Percentiles rank a stretch among this genome's conserved stretches.
These are phyloP conservation scores for Pythium aristosporum DNA, from an alignment of 352 stramenopile species.

Conservation along the genomic window DNA sequence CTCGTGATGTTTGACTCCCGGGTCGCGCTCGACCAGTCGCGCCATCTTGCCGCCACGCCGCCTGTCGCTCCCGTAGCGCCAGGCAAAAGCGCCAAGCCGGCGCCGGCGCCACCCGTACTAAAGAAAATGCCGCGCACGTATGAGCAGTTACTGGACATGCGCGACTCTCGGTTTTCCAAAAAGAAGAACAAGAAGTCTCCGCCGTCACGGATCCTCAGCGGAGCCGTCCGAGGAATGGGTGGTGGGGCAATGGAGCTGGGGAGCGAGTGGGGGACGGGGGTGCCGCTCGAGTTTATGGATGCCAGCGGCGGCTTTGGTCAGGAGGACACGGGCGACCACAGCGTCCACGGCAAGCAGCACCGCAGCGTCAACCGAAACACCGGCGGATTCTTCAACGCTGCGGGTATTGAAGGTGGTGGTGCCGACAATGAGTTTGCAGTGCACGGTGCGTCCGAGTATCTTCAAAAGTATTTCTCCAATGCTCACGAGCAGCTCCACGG, in stretches of 20 bases:
- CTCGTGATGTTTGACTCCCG: constrained; percentile 84
- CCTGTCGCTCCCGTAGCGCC: constrained; percentile 46
- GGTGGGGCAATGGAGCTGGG: constrained; percentile 33
- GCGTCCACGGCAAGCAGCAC: constrained; percentile 14
- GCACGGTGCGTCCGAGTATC: constrained; percentile 68
- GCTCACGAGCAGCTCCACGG: constrained; percentile 68
- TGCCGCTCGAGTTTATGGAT: constrained; percentile 18
- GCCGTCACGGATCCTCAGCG: constrained; percentile 21
- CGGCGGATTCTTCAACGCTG: constrained; percentile 38
- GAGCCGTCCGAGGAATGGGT: background rate
- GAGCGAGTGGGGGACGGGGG: constrained; percentile 1
- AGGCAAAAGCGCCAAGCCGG: constrained; percentile 48
- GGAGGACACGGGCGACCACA: constrained; percentile 19
- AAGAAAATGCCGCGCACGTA: constrained; percentile 76
- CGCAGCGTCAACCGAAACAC: constrained; percentile 5
- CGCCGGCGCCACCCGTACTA: constrained; percentile 6
- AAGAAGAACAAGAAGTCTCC: constrained; percentile 80
- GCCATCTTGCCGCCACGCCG: constrained; percentile 39
- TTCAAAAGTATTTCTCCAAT: constrained; percentile 70
- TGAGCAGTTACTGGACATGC: constrained; percentile 68
- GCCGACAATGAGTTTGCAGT: constrained; percentile 33
- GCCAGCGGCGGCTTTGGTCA: background rate
- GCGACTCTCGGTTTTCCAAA: constrained; percentile 72
- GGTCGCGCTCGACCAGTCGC: constrained; percentile 70
- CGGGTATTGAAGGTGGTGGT: constrained; percentile 20